Evolutionary conservation across 306 rosid species (phyloP).

Genomic region (Betula pendula): DNA sequence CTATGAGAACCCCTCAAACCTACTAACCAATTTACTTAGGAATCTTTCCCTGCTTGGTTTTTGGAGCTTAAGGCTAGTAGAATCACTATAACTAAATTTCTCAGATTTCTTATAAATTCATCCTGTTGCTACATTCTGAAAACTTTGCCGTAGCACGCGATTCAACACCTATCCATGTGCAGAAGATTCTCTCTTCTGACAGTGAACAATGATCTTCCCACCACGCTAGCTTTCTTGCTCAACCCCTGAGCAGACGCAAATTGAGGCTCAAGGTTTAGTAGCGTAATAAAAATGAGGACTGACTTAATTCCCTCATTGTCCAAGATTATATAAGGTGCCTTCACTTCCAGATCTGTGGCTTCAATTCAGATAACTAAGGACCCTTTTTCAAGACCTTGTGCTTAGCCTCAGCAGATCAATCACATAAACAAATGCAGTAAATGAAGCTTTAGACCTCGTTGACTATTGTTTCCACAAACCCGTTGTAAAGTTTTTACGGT

Average conservation of each 20-base stretch:
- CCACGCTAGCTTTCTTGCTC: neutral
- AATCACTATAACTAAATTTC: neutral
- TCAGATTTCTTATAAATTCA: neutral
- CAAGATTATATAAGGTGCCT: neutral
- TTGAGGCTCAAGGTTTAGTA: neutral
- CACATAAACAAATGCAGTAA: neutral
- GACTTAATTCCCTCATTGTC: neutral
- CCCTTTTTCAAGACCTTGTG: slow-evolving; percentile 2
- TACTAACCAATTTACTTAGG: neutral
- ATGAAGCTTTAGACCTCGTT: neutral
- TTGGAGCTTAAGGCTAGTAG: neutral
- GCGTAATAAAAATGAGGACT: neutral
- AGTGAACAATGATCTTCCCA: neutral
- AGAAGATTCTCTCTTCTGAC: neutral
- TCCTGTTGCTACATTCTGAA: no score
- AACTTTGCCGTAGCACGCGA: no score
- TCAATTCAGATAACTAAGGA: neutral
- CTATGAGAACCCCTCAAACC: neutral
- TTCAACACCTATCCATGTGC: no score
- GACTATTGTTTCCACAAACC: neutral
- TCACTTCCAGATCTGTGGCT: neutral
- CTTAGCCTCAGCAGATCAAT: slow-evolving; percentile 4
- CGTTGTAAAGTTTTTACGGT: neutral
- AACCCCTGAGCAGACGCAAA: neutral
- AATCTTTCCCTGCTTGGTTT: neutral